These are phyloP conservation scores for Sporothrix luriei DNA, from an alignment of 2,329 filamentous ascomycete genomes.

Conservation along the genomic window DNA sequence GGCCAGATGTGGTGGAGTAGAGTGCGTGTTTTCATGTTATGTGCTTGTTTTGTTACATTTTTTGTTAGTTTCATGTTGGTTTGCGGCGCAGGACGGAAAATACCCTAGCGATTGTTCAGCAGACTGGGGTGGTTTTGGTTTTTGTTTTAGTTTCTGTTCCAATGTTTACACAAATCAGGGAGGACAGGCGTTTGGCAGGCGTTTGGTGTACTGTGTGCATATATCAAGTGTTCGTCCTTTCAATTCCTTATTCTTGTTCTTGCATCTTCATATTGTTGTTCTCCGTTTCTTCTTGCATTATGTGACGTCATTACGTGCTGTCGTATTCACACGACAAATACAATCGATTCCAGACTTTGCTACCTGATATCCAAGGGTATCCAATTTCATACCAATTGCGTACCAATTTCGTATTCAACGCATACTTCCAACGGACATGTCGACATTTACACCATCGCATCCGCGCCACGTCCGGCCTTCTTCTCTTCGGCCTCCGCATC, in stretches of 20 bases:
- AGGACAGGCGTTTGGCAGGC: not conserved
- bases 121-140: not conserved
- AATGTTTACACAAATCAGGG: not conserved
- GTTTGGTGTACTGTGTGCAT: conserved; percentile 4
- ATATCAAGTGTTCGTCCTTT: not conserved
- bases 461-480: not conserved
- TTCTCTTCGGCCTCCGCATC: not conserved
- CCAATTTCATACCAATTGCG: not conserved
- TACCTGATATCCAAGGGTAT: not conserved
- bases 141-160: not conserved
- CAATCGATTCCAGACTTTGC: not conserved
- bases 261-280: not conserved
- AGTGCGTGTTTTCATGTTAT: not conserved
- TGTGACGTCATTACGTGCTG: too few relatives aligned
- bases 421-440: not conserved
- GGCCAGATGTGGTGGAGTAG: conserved; percentile 28
- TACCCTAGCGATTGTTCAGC: conserved; percentile 25
- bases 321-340: not conserved
- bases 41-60: not conserved
- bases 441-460: not conserved
- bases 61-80: not conserved
- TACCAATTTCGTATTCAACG: not conserved
- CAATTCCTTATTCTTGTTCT: not conserved
- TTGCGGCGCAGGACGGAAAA: conserved; percentile 22
- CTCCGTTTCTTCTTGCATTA: not conserved